Base-by-base conservation (phyloP, 768 basidiomycete genomes). In the Leccinellum rugosiceps region DNA sequence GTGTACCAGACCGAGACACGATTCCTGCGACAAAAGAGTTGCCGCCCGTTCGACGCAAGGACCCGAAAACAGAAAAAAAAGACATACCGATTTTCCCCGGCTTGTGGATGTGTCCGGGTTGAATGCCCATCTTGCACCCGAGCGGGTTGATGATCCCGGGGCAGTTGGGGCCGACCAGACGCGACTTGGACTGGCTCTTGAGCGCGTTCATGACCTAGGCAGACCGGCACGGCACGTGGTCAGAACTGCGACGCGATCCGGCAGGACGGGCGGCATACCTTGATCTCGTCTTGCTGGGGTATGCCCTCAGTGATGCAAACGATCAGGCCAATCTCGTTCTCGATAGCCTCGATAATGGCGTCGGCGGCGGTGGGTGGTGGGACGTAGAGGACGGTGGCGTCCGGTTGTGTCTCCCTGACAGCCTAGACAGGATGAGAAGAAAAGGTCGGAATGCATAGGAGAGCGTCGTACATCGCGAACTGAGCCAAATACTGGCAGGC, bases 91-190 rank as follows among this genome's bases (percentile, higher is more conserved):
- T 96, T 65, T 91, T 93, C 53, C 97, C 97, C 55, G 96, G 94
- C 64, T 74, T 92, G 78, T 98, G 97, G 66, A 99, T 98, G 71
- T 97, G 94, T 26, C 94, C 97, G 13, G 97, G 97, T 68, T 92
- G 90, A 69, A 99, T 99, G 58, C 97, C 97, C 86, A 99, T 98
- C 80, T 98, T 98, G 81, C 97, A 99, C 21, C 96, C 96, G 41
- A 89, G 80, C 17, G 96, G 95, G 69, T 96, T 95, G 69, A 98
- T 98, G 67, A 99, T 87, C 70, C 97, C 97, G 2, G 97, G 97
- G 76, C 97, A 99, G 76, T 99, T 99, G 41, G 97, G 97, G 19
- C 97, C 97, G 50, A 99, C 92, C 64, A 99, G 88, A 65, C 97
- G 88, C 58, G 93, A 95, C 66, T 89, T 92, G 52, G 87, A 94